A percentile compares a stretch with the other conserved stretches of the same genome.
Conservation (phyloP, 495 filamentous ascomycete genomes). For the Sporormia fimetaria region DNA sequence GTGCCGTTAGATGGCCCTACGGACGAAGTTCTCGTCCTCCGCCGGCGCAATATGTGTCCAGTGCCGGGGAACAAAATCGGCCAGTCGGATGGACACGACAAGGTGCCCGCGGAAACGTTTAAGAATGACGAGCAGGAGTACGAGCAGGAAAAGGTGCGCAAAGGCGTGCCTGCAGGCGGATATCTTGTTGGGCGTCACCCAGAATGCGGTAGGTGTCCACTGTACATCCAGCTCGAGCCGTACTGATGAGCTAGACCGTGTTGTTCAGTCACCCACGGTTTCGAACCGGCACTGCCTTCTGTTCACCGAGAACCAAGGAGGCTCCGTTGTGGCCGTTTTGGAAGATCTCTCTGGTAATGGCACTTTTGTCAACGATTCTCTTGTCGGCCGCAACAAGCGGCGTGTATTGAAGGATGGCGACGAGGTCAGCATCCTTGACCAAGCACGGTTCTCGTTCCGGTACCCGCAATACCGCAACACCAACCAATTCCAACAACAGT, state of each 20-base stretch:
- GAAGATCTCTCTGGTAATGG: conserved; percentile 95
- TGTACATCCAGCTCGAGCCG: neutral
- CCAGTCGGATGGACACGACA: conserved; percentile 33
- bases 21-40: conserved; percentile 61
- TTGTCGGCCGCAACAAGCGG: conserved; percentile 83
- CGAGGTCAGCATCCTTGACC: conserved; percentile 73
- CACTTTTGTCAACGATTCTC: conserved; percentile 85
- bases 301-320: conserved; percentile 75
- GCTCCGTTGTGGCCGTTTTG: conserved; percentile 66
- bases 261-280: conserved; percentile 69
- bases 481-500: conserved; percentile 75
- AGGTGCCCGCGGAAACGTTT: conserved; percentile 27
- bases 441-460: conserved; percentile 77
- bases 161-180: conserved; percentile 55
- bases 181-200: conserved; percentile 88
- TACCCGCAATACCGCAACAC: conserved; percentile 68
- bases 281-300: conserved; percentile 91
- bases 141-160: conserved; percentile 45
- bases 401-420: conserved; percentile 80
- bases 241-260: conserved; percentile 47
- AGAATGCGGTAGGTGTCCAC: conserved; percentile 67
- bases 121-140: conserved; percentile 47
- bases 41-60: conserved; percentile 54
- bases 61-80: conserved; percentile 29
- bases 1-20: conserved; percentile 63